A percentile compares a stretch with the other conserved stretches of the same genome.
Evolutionary conservation across 169 alveolate species (phyloP).

Genomic region (Amoebophrya sp.): DNA sequence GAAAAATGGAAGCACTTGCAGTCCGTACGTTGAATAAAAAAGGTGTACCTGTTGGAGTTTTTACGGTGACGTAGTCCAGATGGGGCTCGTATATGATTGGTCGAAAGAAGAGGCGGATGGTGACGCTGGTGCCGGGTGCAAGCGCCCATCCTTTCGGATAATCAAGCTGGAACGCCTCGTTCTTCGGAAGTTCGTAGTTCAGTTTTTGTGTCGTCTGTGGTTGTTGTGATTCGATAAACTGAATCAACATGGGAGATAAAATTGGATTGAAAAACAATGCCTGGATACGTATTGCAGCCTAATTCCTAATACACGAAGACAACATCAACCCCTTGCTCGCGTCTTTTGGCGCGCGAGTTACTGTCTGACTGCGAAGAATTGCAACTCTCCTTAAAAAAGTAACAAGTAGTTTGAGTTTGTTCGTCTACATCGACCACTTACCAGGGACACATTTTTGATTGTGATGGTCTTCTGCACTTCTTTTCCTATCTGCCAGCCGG

Average conservation of each 20-base stretch:
- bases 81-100: background rate
- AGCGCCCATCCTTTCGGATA: conserved; percentile 8
- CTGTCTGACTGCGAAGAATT: no score
- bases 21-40: background rate
- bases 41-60: background rate
- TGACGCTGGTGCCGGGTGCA: background rate
- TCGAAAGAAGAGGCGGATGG: background rate
- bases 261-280: no score
- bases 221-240: no score
- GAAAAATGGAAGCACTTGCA: no score
- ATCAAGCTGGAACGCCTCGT: conserved; percentile 4
- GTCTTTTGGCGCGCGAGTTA: no score
- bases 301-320: no score
- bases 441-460: background rate
- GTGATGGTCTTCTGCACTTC: conserved; percentile 5
- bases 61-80: conserved; percentile 2
- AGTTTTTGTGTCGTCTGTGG: conserved; percentile 2
- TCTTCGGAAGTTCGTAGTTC: background rate
- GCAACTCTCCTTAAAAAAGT: no score
- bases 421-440: no score
- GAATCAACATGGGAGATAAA: no score
- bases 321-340: no score
- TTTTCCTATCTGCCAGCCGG: background rate
- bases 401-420: no score
- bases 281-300: no score